Percentiles rank a stretch among this genome's conserved stretches.
Evolutionary conservation across 352 stramenopile species (phyloP).

Genomic region (Globisporangium camurandrum): DNA sequence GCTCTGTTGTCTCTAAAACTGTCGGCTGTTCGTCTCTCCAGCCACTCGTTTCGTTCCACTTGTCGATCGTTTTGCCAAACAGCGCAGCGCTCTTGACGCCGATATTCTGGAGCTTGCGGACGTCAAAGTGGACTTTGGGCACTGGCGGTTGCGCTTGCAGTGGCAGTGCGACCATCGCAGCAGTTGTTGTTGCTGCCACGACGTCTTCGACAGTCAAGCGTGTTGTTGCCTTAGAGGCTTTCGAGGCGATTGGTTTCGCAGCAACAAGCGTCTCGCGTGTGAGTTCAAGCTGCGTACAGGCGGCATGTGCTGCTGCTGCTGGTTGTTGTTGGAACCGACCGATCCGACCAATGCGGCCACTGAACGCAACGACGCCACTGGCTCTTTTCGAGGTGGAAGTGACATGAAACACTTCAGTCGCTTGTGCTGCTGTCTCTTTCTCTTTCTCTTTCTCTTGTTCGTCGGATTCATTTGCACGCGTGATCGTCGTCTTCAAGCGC

Average conservation of each 20-base stretch:
- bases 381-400: constrained; percentile 9
- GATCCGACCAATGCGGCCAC: constrained; percentile 28
- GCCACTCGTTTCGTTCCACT: constrained; percentile 47
- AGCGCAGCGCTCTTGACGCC: constrained; percentile 54
- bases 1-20: background rate
- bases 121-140: constrained; percentile 43
- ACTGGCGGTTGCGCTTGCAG: too few relatives aligned
- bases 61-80: constrained; percentile 57
- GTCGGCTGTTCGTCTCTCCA: constrained; percentile 7
- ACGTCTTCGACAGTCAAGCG: constrained; percentile 9
- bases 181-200: background rate
- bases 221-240: background rate
- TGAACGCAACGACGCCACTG: constrained; percentile 14
- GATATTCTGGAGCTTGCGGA: constrained; percentile 41
- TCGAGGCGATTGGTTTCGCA: background rate
- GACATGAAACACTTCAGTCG: constrained; percentile 31
- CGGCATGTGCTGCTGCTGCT: constrained; percentile 16
- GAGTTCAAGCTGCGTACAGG: constrained; percentile 20
- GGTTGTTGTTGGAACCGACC: constrained; percentile 21
- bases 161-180: background rate
- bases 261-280: constrained; percentile 1
- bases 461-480: constrained; percentile 8
- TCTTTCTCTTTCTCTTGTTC: constrained; percentile 5
- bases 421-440: constrained; percentile 16
- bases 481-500: constrained; percentile 45